A percentile compares a stretch with the other conserved stretches of the same genome.
phyloP scores from a whole-genome alignment of 441 rosid species.

The Erysimum pusillum region DNA sequence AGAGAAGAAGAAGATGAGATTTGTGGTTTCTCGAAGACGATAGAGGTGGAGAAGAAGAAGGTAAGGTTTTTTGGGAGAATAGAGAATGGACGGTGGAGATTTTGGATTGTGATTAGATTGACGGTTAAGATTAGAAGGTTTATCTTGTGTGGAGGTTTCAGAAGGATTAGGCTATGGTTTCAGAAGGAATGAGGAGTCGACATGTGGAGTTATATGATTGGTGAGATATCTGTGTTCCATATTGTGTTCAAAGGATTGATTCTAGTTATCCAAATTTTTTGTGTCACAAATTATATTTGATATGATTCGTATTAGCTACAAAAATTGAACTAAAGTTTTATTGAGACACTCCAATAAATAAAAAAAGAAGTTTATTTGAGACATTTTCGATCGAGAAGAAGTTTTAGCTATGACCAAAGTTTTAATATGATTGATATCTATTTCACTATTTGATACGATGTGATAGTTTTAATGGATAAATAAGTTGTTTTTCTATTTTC shows the following conservation, averaged over 20 bases:
- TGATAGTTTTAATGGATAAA: too few species aligned
- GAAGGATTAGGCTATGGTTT: conserved; percentile 39
- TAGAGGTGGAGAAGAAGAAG: conserved; percentile 27
- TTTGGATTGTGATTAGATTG: conserved; percentile 6
- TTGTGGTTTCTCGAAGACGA: conserved; percentile 44
- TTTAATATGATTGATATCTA: too few species aligned
- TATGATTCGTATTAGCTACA: neutral
- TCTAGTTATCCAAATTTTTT: neutral
- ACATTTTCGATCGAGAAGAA: too few species aligned
- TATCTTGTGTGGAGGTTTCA: conserved; percentile 42
- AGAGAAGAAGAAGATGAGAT: neutral
- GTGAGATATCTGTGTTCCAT: conserved; percentile 31
- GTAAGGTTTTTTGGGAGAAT: conserved; percentile 33
- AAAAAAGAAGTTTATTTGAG: too few species aligned
- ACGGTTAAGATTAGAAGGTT: conserved; percentile 43
- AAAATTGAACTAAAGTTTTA: too few species aligned
- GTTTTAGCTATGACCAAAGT: too few species aligned
- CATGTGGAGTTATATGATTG: conserved; percentile 33
- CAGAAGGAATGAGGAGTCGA: neutral
- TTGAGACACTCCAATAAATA: too few species aligned
- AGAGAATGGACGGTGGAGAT: conserved; percentile 29
- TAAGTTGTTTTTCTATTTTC: too few species aligned
- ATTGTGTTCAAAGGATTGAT: conserved; percentile 12
- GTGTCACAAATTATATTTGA: neutral
- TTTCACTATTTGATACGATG: too few species aligned